Evolutionary conservation across 2,329 filamentous ascomycete species (phyloP).

Genomic region (Botrytis tulipae): DNA sequence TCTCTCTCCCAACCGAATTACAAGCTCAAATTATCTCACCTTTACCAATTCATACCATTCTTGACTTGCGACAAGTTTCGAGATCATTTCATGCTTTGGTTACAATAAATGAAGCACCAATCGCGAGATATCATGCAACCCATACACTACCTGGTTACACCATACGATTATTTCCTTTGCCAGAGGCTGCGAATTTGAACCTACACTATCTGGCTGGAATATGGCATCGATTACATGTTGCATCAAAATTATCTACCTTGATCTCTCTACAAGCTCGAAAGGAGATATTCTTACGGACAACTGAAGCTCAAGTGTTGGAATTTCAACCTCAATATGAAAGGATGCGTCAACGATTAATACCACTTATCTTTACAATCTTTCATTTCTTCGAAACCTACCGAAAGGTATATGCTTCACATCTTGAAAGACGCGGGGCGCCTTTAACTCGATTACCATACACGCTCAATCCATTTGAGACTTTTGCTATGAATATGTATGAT

Average conservation of each 20-base stretch:
- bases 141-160: conserved; percentile 61
- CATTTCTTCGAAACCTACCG: conserved; percentile 68
- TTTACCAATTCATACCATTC: conserved; percentile 58
- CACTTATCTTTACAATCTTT: conserved; percentile 62
- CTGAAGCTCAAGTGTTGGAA: conserved; percentile 52
- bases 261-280: conserved; percentile 65
- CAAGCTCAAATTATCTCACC: conserved; percentile 61
- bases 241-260: conserved; percentile 58
- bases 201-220: conserved; percentile 62
- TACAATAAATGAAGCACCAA: conserved; percentile 58
- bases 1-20: conserved; percentile 58
- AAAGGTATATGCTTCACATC: conserved; percentile 55
- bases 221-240: conserved; percentile 65
- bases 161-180: conserved; percentile 55
- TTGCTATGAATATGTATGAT: conserved; percentile 65
- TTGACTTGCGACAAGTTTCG: conserved; percentile 58
- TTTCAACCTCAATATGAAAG: conserved; percentile 61
- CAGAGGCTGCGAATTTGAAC: conserved; percentile 49
- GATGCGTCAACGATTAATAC: conserved; percentile 63
- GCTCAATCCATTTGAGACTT: conserved; percentile 58
- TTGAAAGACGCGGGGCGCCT: conserved; percentile 51
- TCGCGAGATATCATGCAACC: conserved; percentile 60
- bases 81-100: conserved; percentile 59
- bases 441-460: conserved; percentile 55
- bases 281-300: conserved; percentile 61